Percentiles rank a stretch among this genome's conserved stretches.
Conservation (phyloP, 768 basidiomycete genomes). For the Zangia roseola region DNA sequence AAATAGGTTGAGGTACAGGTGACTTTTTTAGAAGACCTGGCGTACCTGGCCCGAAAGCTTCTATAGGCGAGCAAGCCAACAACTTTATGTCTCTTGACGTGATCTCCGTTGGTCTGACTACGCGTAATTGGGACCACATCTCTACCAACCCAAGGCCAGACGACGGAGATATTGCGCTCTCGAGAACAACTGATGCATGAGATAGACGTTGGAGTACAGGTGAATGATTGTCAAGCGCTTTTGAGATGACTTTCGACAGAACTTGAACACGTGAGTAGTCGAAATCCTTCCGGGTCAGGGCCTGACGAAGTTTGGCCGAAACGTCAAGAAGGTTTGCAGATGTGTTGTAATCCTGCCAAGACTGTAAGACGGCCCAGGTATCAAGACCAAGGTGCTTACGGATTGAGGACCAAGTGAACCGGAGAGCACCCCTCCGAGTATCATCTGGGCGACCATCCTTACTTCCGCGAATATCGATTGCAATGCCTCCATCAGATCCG, state of each 20-base stretch:
- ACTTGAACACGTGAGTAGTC: constrained; percentile 70
- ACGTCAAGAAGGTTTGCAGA: constrained; percentile 38
- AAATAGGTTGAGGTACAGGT: neutral
- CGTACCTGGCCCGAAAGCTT: constrained; percentile 13
- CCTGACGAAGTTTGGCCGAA: constrained; percentile 43
- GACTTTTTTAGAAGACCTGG: neutral
- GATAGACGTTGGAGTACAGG: constrained; percentile 34
- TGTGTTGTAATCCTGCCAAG: constrained; percentile 29
- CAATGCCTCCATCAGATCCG: constrained; percentile 18
- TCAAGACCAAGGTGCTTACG: constrained; percentile 24
- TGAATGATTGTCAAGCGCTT: constrained; percentile 38
- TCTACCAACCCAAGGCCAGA: constrained; percentile 71
- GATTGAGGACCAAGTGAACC: neutral
- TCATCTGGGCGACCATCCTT: constrained; percentile 11
- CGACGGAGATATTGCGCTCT: constrained; percentile 51
- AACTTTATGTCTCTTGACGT: constrained; percentile 19
- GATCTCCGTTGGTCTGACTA: constrained; percentile 12
- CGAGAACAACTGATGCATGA: constrained; percentile 39
- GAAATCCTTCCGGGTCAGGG: constrained; percentile 38
- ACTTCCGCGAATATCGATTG: constrained; percentile 23
- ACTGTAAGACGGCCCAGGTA: neutral
- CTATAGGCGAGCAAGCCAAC: constrained; percentile 9
- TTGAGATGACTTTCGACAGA: constrained; percentile 51
- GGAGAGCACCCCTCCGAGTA: constrained; percentile 23
- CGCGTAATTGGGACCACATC: constrained; percentile 61